A percentile compares a stretch with the other conserved stretches of the same genome.
phyloP scores from a whole-genome alignment of 495 filamentous ascomycete species.

The Aspergillus nidulans region DNA sequence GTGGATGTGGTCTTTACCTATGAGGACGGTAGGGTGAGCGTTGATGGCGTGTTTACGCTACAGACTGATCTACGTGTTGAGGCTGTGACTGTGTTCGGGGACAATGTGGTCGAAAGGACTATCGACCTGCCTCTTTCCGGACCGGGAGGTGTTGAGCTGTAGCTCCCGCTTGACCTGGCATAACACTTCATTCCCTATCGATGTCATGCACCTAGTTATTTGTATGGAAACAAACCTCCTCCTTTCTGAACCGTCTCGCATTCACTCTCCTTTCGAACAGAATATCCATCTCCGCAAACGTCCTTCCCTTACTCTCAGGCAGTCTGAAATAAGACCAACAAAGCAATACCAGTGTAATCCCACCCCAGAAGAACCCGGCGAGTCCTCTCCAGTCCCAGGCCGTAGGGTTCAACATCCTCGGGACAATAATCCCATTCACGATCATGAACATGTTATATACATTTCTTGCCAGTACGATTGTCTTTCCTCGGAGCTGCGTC shows the following conservation, averaged over 20 bases:
- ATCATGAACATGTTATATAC: conserved; percentile 12
- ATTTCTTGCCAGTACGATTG: conserved; percentile 6
- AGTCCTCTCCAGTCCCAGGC: conserved; percentile 9
- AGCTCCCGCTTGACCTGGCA: too few species aligned
- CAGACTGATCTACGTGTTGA: conserved; percentile 45
- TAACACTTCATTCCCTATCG: too few species aligned
- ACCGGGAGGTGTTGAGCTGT: background rate
- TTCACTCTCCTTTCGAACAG: conserved; percentile 3
- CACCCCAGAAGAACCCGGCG: conserved; percentile 9
- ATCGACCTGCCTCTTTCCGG: background rate
- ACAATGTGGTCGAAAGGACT: background rate
- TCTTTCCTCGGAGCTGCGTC: conserved; percentile 7
- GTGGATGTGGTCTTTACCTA: conserved; percentile 53
- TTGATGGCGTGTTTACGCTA: conserved; percentile 52
- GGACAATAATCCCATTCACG: conserved; percentile 12
- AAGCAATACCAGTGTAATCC: background rate
- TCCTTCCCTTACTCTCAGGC: conserved; percentile 4
- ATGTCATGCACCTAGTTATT: too few species aligned
- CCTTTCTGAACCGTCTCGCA: background rate
- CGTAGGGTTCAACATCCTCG: conserved; percentile 12
- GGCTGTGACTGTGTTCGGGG: conserved; percentile 35
- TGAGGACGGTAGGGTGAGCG: conserved; percentile 39
- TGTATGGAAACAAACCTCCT: conserved; percentile 1
- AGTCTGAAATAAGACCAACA: conserved; percentile 2
- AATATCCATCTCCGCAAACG: conserved; percentile 11